Conservation (phyloP, 2,329 filamentous ascomycete genomes). For the Fusarium sp. region DNA sequence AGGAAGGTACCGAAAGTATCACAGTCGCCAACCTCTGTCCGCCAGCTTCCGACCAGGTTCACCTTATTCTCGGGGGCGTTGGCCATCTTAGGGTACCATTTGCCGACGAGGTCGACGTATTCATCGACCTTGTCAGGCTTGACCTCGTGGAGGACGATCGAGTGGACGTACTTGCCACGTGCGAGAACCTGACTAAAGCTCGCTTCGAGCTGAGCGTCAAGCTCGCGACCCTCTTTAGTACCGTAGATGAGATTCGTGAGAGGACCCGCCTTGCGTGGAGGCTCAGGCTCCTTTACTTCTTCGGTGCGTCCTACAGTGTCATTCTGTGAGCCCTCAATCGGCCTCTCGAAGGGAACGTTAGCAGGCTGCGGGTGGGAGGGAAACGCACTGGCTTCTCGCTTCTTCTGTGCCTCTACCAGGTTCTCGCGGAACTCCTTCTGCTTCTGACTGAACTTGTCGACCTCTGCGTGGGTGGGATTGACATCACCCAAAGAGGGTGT, state of each 20-base stretch:
- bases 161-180: constrained; percentile 97
- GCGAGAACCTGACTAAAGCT: constrained; percentile 96
- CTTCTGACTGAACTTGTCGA: constrained; percentile 79
- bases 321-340: constrained; percentile 52
- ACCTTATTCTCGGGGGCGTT: constrained; percentile 88
- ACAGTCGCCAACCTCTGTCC: constrained; percentile 95
- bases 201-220: constrained; percentile 94
- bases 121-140: constrained; percentile 96
- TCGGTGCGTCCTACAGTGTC: constrained; percentile 55
- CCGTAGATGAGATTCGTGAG: constrained; percentile 94
- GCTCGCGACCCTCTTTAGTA: constrained; percentile 91
- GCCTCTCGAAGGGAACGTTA: constrained; percentile 56
- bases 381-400: constrained; percentile 84
- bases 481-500: constrained; percentile 89
- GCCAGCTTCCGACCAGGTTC: constrained; percentile 96
- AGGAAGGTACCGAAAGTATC: constrained; percentile 84
- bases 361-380: constrained; percentile 52
- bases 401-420: constrained; percentile 78
- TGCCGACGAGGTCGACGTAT: constrained; percentile 87
- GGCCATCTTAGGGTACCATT: constrained; percentile 93
- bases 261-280: constrained; percentile 73
- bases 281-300: constrained; percentile 64
- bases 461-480: constrained; percentile 68
- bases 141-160: constrained; percentile 95
- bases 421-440: constrained; percentile 89